phyloP scores from a whole-genome alignment of 1,139 yeast species.

The Meyerozyma carpophila region DNA sequence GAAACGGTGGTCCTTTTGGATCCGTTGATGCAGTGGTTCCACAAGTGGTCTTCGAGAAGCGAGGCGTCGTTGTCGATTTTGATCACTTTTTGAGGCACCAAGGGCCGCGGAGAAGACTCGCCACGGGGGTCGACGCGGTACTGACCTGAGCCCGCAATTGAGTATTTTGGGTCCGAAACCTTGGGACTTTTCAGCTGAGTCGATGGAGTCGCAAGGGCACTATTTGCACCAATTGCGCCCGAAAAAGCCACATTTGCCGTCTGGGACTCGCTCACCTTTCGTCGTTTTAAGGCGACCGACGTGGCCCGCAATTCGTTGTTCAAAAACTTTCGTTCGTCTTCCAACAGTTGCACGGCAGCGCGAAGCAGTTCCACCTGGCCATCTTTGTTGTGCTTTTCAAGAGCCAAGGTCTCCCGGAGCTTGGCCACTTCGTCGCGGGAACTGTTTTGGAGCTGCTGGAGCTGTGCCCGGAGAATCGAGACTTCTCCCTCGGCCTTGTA shows the following conservation, averaged over 20 bases:
- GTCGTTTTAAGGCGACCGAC: slow-evolving; percentile 10
- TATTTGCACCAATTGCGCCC: not conserved
- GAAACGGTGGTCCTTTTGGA: slow-evolving; percentile 42
- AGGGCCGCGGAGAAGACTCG: not conserved
- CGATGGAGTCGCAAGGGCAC: not conserved
- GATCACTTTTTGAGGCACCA: slow-evolving; percentile 14
- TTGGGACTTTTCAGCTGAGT: too few species aligned
- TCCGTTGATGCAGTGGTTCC: slow-evolving; percentile 46
- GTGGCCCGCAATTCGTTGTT: slow-evolving; percentile 32
- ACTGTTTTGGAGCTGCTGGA: slow-evolving; percentile 42
- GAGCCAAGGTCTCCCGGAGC: slow-evolving; percentile 29
- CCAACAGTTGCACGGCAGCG: slow-evolving; percentile 47
- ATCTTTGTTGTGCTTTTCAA: slow-evolving; percentile 27
- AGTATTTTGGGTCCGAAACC: too few species aligned
- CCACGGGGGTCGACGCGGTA: too few species aligned
- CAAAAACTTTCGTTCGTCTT: slow-evolving; percentile 69
- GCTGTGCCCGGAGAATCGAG: slow-evolving; percentile 64
- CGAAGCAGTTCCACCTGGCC: slow-evolving; percentile 38
- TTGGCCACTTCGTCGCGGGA: slow-evolving; percentile 40
- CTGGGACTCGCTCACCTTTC: slow-evolving; percentile 4
- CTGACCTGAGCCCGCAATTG: too few species aligned
- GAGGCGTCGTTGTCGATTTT: slow-evolving; percentile 30
- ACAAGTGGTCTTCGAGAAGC: slow-evolving; percentile 30
- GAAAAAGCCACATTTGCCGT: not conserved
- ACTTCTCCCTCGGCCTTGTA: slow-evolving; percentile 69